Percentiles rank a stretch among this genome's conserved stretches.
Evolutionary conservation across 2,329 filamentous ascomycete genomes (phyloP).

Genomic region (Pseudocercospora cruenta): DNA sequence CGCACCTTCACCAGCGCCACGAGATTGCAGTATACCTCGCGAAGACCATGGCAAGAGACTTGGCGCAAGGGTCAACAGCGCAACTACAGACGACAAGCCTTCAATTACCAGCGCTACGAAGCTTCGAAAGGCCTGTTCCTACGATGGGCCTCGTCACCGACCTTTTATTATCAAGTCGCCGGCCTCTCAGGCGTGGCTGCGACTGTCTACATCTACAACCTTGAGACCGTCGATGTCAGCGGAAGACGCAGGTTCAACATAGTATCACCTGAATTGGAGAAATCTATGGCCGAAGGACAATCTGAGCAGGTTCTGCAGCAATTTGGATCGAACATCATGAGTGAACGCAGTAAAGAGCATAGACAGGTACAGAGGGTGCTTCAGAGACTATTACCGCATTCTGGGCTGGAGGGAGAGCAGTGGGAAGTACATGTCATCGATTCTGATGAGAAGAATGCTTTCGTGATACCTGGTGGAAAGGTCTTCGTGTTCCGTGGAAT

Average conservation of each 20-base stretch:
- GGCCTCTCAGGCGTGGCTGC: conserved; percentile 48
- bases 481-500: conserved; percentile 80
- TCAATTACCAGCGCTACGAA: conserved; percentile 40
- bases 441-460: conserved; percentile 69
- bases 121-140: conserved; percentile 29
- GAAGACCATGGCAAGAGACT: conserved; percentile 14
- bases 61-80: conserved; percentile 23
- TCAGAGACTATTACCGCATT: conserved; percentile 67
- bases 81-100: conserved; percentile 30
- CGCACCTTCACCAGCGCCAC: not conserved
- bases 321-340: conserved; percentile 60
- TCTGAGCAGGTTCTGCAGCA: conserved; percentile 62
- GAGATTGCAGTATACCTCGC: conserved; percentile 4
- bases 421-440: conserved; percentile 80
- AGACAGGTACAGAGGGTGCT: conserved; percentile 66
- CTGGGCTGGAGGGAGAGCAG: conserved; percentile 57
- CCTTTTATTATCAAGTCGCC: conserved; percentile 52
- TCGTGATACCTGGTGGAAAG: conserved; percentile 76
- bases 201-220: conserved; percentile 68
- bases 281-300: conserved; percentile 56
- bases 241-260: conserved; percentile 75
- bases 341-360: conserved; percentile 62
- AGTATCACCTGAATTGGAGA: conserved; percentile 60
- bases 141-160: conserved; percentile 48
- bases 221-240: conserved; percentile 73